phyloP scores from a whole-genome alignment of 2,329 filamentous ascomycete genomes.

The Chaetomium sp. region DNA sequence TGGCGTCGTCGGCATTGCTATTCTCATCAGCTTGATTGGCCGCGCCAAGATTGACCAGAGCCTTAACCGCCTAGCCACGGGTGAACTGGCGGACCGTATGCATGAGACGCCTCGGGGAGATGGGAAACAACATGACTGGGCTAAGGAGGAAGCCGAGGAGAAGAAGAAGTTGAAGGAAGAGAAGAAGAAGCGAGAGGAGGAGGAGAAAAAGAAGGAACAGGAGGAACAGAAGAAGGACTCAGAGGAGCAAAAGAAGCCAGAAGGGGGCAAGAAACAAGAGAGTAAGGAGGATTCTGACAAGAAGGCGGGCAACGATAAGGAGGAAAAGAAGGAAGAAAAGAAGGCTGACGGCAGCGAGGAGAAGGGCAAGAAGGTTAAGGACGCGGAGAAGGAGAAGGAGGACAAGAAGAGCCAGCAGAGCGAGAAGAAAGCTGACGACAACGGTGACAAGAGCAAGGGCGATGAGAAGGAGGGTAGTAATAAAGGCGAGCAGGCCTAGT shows the following conservation, averaged over 20 bases:
- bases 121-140: conserved; percentile 40
- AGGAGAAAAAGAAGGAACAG: conserved; percentile 29
- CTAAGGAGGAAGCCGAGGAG: conserved; percentile 38
- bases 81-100: conserved; percentile 35
- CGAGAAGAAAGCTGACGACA: background rate
- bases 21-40: conserved; percentile 74
- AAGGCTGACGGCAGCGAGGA: background rate
- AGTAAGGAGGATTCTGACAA: conserved; percentile 25
- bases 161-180: conserved; percentile 32
- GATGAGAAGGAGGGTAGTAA: background rate
- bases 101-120: conserved; percentile 28
- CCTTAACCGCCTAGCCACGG: conserved; percentile 28
- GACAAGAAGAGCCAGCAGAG: background rate
- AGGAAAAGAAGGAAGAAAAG: background rate
- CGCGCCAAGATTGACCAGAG: conserved; percentile 63
- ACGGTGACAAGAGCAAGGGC: background rate
- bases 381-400: conserved; percentile 6
- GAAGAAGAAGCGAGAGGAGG: conserved; percentile 36
- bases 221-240: conserved; percentile 31
- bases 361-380: background rate
- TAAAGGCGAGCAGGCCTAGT: background rate
- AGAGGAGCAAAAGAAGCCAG: conserved; percentile 8
- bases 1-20: conserved; percentile 76
- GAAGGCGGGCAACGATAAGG: conserved; percentile 34
- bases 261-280: background rate